Percentiles rank a stretch among this genome's conserved stretches.
Conservation (phyloP, 129 eudicot genomes). For the Lactuca saligna region DNA sequence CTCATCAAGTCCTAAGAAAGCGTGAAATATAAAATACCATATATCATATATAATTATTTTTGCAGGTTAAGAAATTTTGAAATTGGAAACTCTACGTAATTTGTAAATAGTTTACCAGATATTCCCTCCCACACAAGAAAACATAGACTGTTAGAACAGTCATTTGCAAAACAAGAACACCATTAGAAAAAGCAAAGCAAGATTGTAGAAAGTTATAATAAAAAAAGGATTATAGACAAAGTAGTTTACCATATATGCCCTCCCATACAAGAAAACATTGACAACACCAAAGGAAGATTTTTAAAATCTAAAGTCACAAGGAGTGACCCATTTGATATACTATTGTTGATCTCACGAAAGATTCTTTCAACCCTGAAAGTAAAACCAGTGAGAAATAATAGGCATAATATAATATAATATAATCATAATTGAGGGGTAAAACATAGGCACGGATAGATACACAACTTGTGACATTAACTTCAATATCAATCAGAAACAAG, state of each 20-base stretch:
- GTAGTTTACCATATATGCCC: conserved; percentile 73
- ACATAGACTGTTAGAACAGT: conserved; percentile 89
- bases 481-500: no score
- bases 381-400: conserved; percentile 1
- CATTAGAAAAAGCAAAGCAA: conserved; percentile 18
- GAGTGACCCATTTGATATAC: conserved; percentile 71
- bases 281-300: conserved; percentile 72
- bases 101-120: conserved; percentile 52
- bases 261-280: no score
- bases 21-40: conserved; percentile 67
- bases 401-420: not conserved
- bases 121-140: conserved; percentile 90
- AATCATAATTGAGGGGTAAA: not conserved
- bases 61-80: conserved; percentile 1
- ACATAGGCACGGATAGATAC: no score
- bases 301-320: conserved; percentile 66
- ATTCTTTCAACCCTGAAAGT: conserved; percentile 83
- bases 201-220: not conserved
- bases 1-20: conserved; percentile 87
- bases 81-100: not conserved
- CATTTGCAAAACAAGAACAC: conserved; percentile 62
- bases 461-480: no score
- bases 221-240: not conserved
- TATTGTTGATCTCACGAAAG: conserved; percentile 76
- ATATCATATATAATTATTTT: not conserved